Evolutionary conservation across 2,329 filamentous ascomycete species (phyloP).

Genomic region (Alternaria sp.): DNA sequence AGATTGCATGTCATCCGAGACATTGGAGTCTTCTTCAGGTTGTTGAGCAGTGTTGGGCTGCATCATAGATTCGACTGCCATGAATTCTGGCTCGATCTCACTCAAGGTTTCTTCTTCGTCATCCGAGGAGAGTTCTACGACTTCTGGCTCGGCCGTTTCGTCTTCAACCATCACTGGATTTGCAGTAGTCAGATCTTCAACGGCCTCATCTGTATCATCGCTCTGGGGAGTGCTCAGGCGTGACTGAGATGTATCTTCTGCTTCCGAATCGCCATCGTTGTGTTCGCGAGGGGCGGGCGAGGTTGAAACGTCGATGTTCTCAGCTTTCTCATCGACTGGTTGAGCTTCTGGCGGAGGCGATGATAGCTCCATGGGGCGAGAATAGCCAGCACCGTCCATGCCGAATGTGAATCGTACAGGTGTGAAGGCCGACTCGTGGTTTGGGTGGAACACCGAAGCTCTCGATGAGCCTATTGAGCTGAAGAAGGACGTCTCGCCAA

Average conservation of each 20-base stretch:
- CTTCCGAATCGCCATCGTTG: background rate
- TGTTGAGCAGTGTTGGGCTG: background rate
- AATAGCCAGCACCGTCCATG: constrained; percentile 38
- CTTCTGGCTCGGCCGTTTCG: constrained; percentile 4
- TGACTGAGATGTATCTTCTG: background rate
- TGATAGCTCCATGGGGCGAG: constrained; percentile 26
- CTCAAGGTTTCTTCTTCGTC: background rate
- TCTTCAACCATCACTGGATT: background rate
- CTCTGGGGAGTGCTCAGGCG: background rate
- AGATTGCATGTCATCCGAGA: background rate
- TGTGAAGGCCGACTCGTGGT: constrained; percentile 45
- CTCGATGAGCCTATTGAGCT: constrained; percentile 40
- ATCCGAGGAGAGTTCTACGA: constrained; percentile 20
- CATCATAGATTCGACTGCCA: background rate
- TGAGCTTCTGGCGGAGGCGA: constrained; percentile 20
- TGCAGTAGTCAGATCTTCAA: background rate
- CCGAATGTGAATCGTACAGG: constrained; percentile 47
- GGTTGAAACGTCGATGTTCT: background rate
- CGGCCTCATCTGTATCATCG: background rate
- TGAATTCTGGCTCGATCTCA: background rate
- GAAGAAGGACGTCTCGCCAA: constrained; percentile 42
- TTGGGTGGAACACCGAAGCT: constrained; percentile 27
- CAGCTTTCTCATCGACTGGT: background rate
- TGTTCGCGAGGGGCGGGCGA: background rate
- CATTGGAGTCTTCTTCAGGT: background rate